Percentiles rank a stretch among this genome's conserved stretches.
phyloP scores from a whole-genome alignment of 768 basidiomycete species.

The Symmetrospora coprosmae region DNA sequence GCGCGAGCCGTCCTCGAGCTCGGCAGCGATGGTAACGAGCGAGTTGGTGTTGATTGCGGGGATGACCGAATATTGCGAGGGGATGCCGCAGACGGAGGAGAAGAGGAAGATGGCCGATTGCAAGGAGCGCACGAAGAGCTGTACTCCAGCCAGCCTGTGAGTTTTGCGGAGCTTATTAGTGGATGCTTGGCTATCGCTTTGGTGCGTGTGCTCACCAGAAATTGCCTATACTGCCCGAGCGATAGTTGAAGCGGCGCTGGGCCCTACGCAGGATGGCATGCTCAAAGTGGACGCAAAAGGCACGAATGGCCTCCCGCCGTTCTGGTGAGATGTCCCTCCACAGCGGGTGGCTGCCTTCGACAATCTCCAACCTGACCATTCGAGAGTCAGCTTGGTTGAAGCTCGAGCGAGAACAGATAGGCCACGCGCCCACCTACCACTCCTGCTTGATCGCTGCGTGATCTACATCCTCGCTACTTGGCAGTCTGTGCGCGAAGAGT shows the following conservation, averaged over 20 bases:
- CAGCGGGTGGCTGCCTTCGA: constrained; percentile 65
- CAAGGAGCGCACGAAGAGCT: constrained; percentile 76
- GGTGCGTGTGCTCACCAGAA: neutral
- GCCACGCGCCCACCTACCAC: constrained; percentile 43
- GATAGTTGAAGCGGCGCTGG: constrained; percentile 89
- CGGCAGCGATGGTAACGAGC: constrained; percentile 82
- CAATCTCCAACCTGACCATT: constrained; percentile 47
- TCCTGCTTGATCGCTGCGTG: constrained; percentile 55
- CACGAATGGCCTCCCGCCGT: constrained; percentile 76
- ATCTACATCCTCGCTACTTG: constrained; percentile 52
- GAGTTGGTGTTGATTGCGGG: constrained; percentile 88
- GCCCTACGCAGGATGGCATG: constrained; percentile 72
- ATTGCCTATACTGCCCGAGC: constrained; percentile 48
- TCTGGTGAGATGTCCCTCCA: constrained; percentile 81
- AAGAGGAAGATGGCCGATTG: constrained; percentile 89
- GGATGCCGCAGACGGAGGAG: constrained; percentile 75
- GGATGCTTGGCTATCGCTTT: constrained; percentile 37
- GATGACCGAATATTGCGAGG: constrained; percentile 61
- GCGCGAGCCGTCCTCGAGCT: constrained; percentile 56
- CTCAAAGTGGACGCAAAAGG: constrained; percentile 85
- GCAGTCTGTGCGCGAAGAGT: constrained; percentile 65
- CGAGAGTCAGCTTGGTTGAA: neutral
- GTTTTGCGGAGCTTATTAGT: constrained; percentile 66
- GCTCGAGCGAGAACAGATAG: neutral
- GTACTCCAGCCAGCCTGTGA: constrained; percentile 56